Evolutionary conservation across 345 rosid genomes (phyloP), one percentile per base, ranked within the genome.

Genomic region (Syzygium jambos): DNA sequence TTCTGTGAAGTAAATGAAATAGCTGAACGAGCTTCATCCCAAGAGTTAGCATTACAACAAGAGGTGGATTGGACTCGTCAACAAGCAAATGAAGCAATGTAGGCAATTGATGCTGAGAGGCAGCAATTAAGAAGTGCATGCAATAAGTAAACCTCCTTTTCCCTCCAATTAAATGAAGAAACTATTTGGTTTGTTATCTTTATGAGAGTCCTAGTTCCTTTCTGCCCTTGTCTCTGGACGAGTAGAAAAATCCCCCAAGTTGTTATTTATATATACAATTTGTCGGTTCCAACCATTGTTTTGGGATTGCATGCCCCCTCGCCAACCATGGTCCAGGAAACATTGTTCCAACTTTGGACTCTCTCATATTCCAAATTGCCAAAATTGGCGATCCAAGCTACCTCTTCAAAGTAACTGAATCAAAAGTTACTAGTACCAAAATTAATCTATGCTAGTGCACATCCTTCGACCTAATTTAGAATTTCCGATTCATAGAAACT

Each of bases 81-180:
- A 89, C 99, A 96, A 88, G 99, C 99, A 49, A 97, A 95, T 90
- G 99, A 97, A 93, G 98, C 99, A 85, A 91, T 97, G 87, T 96
- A 94, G 92, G 99, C 99, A 85, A 96, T 97, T 96, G 98, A 97
- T 93, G 93, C 94, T 0, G 99, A 97, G 93, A 94, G 99, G 90
- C 99, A 97, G 89, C 99, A 96, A 92, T 90, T 96, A 88, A 92
- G 99, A 93, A 97, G 98, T 90, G 91, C 98, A 88, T 96, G 96
- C 94, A 97, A 97, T 90, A 97, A 95, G 99, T 97, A 95, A 89
- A 87, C 85, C 89, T 61, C n/a, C 80, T 86, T 52, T 52, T 23
- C 65, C 16, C 46, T 84, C 10, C 25, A 34, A 34, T 46, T 23
- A 68, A 34, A 68, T 17, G 12, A 68, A 68, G 46, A 34, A 68